A percentile compares a stretch with the other conserved stretches of the same genome.
phyloP scores from a whole-genome alignment of 202 grass and related monocot genomes.

The Panicum hallii region DNA sequence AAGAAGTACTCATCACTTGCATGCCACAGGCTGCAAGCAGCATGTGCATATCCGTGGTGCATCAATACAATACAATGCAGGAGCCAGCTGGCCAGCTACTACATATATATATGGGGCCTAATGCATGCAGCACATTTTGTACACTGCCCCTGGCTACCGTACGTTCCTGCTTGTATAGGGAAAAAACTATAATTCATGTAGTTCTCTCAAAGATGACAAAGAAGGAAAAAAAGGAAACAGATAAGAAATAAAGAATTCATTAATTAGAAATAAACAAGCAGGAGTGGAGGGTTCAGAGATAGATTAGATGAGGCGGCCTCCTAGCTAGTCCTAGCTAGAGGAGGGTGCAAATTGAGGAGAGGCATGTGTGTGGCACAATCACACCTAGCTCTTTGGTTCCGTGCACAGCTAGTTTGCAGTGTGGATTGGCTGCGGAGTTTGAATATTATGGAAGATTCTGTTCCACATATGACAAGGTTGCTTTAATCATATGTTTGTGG shows the following conservation, averaged over 20 bases:
- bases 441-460: slow-evolving; percentile 94
- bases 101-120: slow-evolving; percentile 8
- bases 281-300: not conserved
- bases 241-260: slow-evolving; percentile 13
- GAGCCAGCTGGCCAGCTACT: slow-evolving; percentile 26
- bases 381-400: slow-evolving; percentile 41
- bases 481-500: slow-evolving; percentile 59
- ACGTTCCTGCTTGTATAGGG: not conserved
- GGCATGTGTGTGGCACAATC: slow-evolving; percentile 9
- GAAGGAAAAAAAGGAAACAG: not conserved
- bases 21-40: slow-evolving; percentile 60
- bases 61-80: slow-evolving; percentile 43
- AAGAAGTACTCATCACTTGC: slow-evolving; percentile 35
- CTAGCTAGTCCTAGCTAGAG: too few relatives aligned
- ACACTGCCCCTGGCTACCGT: not conserved
- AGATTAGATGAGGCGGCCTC: slow-evolving; percentile 6
- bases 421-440: slow-evolving; percentile 63
- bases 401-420: slow-evolving; percentile 1
- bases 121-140: not conserved
- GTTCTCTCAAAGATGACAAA: slow-evolving; percentile 3
- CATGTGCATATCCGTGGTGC: slow-evolving; percentile 33
- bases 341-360: slow-evolving; percentile 15
- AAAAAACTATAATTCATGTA: not conserved
- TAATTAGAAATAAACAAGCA: slow-evolving; percentile 19
- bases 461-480: slow-evolving; percentile 84